Evolutionary conservation across 139 green algal genomes (phyloP).

Genomic region (Picochlorum sp.): DNA sequence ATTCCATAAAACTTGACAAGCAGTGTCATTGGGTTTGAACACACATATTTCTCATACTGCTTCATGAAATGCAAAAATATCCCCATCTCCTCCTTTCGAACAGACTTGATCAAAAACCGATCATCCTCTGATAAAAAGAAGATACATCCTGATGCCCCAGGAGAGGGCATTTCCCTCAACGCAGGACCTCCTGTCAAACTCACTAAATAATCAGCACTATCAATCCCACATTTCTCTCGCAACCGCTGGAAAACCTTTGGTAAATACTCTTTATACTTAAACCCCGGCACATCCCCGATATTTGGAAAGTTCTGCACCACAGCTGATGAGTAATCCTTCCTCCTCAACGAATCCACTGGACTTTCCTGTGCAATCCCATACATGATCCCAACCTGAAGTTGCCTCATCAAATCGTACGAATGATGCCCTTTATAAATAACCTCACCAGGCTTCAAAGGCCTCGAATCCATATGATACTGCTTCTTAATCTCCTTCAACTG

Average conservation of each 20-base stretch:
- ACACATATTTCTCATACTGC: slow-evolving; percentile 57
- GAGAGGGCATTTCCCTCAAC: slow-evolving; percentile 81
- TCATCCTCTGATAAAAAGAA: slow-evolving; percentile 82
- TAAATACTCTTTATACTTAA: slow-evolving; percentile 93
- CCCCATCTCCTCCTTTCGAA: slow-evolving; percentile 57
- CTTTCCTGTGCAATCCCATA: slow-evolving; percentile 46
- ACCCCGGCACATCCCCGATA: slow-evolving; percentile 44
- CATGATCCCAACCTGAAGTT: slow-evolving; percentile 87
- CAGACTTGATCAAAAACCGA: slow-evolving; percentile 68
- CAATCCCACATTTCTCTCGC: slow-evolving; percentile 58
- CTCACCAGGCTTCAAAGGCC: slow-evolving; percentile 18
- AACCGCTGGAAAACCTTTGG: slow-evolving; percentile 76
- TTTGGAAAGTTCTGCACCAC: slow-evolving; percentile 54
- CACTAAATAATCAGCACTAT: slow-evolving; percentile 40
- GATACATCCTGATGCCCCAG: slow-evolving; percentile 77
- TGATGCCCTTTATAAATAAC: slow-evolving; percentile 80
- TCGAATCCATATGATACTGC: slow-evolving; percentile 1
- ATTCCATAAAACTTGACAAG: slow-evolving; percentile 70
- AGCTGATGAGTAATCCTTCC: slow-evolving; percentile 2
- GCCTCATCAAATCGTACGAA: slow-evolving; percentile 88
- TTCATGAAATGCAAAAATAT: slow-evolving; percentile 57
- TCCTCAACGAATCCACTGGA: background rate
- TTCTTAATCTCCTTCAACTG: slow-evolving; percentile 26
- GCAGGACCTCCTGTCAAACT: slow-evolving; percentile 51
- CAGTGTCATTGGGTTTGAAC: slow-evolving; percentile 45